phyloP scores from a whole-genome alignment of 768 basidiomycete species.

The Chlorophyllum brunneum region DNA sequence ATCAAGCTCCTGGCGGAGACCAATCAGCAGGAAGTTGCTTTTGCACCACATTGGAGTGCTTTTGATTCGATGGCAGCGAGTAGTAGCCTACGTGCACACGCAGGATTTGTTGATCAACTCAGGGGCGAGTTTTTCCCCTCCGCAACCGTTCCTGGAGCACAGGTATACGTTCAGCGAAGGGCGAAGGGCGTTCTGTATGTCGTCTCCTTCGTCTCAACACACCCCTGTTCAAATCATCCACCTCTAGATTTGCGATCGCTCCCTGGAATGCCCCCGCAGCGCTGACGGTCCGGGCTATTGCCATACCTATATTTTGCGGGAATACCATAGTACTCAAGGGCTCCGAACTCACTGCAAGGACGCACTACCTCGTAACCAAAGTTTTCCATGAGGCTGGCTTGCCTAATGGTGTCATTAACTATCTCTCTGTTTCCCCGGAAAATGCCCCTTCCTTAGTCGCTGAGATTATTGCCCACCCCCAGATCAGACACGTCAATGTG shows the following conservation, averaged over 20 bases:
- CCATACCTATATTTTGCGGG: conserved; percentile 47
- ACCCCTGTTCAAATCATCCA: background rate
- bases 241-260: conserved; percentile 43
- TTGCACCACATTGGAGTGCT: conserved; percentile 23
- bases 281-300: conserved; percentile 41
- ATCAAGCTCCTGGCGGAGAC: conserved; percentile 28
- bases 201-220: background rate
- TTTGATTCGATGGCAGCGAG: conserved; percentile 23
- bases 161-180: conserved; percentile 40
- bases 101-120: conserved; percentile 32
- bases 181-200: conserved; percentile 52
- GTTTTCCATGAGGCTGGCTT: conserved; percentile 56
- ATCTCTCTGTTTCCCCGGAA: conserved; percentile 42
- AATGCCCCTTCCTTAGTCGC: conserved; percentile 40
- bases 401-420: conserved; percentile 57
- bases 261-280: conserved; percentile 55
- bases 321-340: conserved; percentile 54
- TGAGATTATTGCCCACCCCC: conserved; percentile 52
- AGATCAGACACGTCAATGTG: conserved; percentile 51
- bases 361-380: conserved; percentile 42
- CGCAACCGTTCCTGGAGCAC: conserved; percentile 35
- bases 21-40: conserved; percentile 36
- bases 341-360: conserved; percentile 47
- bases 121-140: conserved; percentile 43
- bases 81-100: conserved; percentile 27